Evolutionary conservation across 2,329 filamentous ascomycete genomes (phyloP).

Genomic region (Colletotrichum chrysophilum): DNA sequence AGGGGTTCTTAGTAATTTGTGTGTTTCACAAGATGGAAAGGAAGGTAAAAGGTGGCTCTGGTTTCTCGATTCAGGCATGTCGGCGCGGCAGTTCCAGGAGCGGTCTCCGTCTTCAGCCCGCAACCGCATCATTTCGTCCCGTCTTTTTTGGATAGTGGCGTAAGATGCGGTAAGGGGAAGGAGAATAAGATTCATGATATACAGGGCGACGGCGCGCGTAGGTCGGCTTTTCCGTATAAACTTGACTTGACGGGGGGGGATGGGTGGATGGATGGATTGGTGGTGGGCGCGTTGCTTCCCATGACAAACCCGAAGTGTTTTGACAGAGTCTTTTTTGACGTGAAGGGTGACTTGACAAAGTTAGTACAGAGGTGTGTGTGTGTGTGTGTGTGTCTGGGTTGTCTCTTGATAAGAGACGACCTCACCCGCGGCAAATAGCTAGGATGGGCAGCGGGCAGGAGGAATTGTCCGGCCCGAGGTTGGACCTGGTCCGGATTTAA

Average conservation of each 20-base stretch:
- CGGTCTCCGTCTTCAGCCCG: neutral
- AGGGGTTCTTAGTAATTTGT: neutral
- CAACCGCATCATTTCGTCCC: neutral
- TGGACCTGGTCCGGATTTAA: neutral
- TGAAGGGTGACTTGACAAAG: neutral
- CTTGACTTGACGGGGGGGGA: neutral
- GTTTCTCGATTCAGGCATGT: neutral
- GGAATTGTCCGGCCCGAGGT: neutral
- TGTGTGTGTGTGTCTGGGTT: neutral
- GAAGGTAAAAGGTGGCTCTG: neutral
- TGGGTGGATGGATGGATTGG: neutral
- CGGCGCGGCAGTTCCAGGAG: neutral
- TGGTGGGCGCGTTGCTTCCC: neutral
- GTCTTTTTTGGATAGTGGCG: neutral
- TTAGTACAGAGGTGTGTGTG: neutral
- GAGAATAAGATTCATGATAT: neutral
- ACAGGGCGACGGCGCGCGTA: neutral
- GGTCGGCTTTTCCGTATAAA: neutral
- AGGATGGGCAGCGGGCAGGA: neutral
- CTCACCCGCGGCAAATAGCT: neutral
- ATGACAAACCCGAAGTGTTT: neutral
- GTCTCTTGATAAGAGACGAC: neutral
- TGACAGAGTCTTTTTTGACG: constrained; percentile 4
- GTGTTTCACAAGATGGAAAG: neutral
- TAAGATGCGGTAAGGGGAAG: neutral